Base-by-base conservation (phyloP, 2,329 filamentous ascomycete genomes). In the Pestalotiopsis sp. region DNA sequence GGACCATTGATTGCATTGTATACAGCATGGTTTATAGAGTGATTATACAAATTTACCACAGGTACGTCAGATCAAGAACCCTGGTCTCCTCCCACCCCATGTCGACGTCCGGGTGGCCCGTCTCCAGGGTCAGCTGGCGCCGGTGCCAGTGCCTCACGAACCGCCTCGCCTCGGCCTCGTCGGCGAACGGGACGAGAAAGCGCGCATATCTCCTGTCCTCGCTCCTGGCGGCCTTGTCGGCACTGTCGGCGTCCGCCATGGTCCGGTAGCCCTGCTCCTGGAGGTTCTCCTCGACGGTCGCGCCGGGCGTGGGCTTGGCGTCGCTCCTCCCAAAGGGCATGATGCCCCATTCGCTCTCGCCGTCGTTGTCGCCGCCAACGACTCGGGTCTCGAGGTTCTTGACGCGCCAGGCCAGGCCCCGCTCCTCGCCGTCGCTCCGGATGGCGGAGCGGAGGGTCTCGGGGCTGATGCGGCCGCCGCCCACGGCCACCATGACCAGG, bases 151-250 rank as follows among this genome's bases (percentile, higher is more conserved):
- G 69, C 69, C 84, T 78, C 38, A 83, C 82, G 70, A 87, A 87
- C 66, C 85, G 80, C 66, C 81, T 83, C 23, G 88, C 88, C 70
- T 88, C 87, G 11, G 80, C 79, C 64, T 84, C 80, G n/a, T 86
- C 85, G 14, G 81, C 75, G 70, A 92, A 90, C 4, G 85, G 83
- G 25, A 91, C 73, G 14, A 91, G 79, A 80, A 88, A 88, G 56
- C 86, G 79, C 45, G 75, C 73, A 66, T 78, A 82, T n/a, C 62
- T 49, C 25, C 31, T 38, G 14, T 12, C 23, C 49, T 66, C 45
- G 14, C 31, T 38, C 49, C 27, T 2, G 31, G 31, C 2, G 17
- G 52, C 40, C 56, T 60, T 57, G 7, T 49, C 62, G 23, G 38
- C 49, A 4, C n/a, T 27, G 23, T 62, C 11, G 14, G 59, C 17